These are phyloP conservation scores for Apiotrichum montevideense DNA, from an alignment of 1,284 basidiomycete genomes.

Conservation along the genomic window DNA sequence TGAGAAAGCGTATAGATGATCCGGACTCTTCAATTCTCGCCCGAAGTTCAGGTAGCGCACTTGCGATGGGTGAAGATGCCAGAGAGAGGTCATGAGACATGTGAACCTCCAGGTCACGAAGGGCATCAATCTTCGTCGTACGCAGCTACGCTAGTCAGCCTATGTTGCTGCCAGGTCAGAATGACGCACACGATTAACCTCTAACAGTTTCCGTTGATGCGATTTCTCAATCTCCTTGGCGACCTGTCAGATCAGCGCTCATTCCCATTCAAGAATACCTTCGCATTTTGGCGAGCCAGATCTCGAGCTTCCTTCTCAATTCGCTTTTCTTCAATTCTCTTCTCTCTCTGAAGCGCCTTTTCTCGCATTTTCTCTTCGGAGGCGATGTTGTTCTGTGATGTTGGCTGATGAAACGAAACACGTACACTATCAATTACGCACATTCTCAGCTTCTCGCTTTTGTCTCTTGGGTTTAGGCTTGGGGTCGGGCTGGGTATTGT, in stretches of 20 bases:
- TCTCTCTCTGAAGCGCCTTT: background rate
- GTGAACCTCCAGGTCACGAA: constrained; percentile 42
- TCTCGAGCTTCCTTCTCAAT: constrained; percentile 25
- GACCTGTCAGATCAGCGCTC: constrained; percentile 13
- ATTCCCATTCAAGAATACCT: constrained; percentile 15
- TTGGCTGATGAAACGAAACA: too few species aligned
- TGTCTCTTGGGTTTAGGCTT: too few species aligned
- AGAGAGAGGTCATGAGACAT: constrained; percentile 36
- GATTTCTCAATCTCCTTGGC: constrained; percentile 39
- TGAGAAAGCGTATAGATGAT: constrained; percentile 26
- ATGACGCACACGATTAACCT: constrained; percentile 18
- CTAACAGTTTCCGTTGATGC: constrained; percentile 35
- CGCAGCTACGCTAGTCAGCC: constrained; percentile 27
- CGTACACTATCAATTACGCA: too few species aligned
- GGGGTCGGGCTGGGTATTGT: too few species aligned
- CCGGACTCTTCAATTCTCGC: constrained; percentile 28
- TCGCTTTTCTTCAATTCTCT: background rate
- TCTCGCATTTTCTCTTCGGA: too few species aligned
- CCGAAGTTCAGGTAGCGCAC: constrained; percentile 36
- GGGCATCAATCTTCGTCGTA: constrained; percentile 38
- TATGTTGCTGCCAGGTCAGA: too few species aligned
- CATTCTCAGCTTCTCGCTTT: too few species aligned
- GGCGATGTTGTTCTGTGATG: too few species aligned
- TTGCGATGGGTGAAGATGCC: constrained; percentile 35
- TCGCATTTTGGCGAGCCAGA: constrained; percentile 27